These are phyloP conservation scores for Russula compacta DNA, from an alignment of 768 basidiomycete genomes.

Conservation along the genomic window DNA sequence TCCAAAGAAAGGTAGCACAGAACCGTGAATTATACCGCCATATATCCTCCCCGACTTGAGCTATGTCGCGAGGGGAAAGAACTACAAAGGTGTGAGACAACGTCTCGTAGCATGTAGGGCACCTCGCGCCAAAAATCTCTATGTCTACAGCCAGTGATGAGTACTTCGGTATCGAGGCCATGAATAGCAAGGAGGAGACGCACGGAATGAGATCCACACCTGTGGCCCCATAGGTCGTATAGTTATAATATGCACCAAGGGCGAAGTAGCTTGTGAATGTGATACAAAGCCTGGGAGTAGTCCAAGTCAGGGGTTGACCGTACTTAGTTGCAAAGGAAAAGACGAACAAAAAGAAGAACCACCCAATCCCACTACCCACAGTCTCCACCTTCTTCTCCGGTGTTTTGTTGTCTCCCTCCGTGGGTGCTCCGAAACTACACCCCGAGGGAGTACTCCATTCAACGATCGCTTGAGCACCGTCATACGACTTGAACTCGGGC, in stretches of 20 bases:
- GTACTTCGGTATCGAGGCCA: conserved; percentile 3
- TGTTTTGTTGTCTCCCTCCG: conserved; percentile 25
- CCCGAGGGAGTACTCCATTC: conserved; percentile 58
- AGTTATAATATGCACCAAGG: conserved; percentile 82
- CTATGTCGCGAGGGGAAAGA: conserved; percentile 57
- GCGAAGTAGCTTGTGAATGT: conserved; percentile 63
- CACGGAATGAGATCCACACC: conserved; percentile 81
- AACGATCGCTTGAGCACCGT: conserved; percentile 42
- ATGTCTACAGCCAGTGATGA: conserved; percentile 40
- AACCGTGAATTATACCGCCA: conserved; percentile 39
- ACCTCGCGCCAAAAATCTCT: conserved; percentile 89
- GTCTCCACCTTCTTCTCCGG: conserved; percentile 20
- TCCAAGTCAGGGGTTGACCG: conserved; percentile 1
- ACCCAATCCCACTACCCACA: conserved; percentile 71
- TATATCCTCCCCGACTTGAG: conserved; percentile 62
- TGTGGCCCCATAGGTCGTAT: conserved; percentile 76
- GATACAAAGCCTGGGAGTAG: conserved; percentile 43
- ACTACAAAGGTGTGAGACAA: conserved; percentile 68
- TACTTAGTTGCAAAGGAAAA: not conserved
- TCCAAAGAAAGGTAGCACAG: not conserved
- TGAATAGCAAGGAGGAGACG: conserved; percentile 27
- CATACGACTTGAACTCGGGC: conserved; percentile 52
- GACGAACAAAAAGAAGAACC: conserved; percentile 79
- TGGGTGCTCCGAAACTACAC: conserved; percentile 34
- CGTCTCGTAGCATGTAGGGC: conserved; percentile 75